Conservation (phyloP, 768 basidiomycete genomes). For the Naganishia kalamii region DNA sequence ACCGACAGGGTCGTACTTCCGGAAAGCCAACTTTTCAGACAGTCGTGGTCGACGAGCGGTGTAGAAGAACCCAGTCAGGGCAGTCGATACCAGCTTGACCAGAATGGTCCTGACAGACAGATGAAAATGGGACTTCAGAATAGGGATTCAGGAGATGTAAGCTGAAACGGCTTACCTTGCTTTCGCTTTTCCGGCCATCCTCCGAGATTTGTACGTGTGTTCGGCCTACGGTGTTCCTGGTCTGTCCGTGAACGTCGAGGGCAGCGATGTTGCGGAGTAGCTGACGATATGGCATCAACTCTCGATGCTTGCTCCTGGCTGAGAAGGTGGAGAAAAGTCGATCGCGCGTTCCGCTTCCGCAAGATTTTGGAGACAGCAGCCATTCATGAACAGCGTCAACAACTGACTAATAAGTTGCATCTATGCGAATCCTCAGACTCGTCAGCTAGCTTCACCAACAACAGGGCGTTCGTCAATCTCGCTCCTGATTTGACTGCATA, state of each 20-base stretch:
- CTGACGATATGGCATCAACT: too few species aligned
- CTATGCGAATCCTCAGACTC: neutral
- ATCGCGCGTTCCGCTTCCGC: neutral
- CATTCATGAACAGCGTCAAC: neutral
- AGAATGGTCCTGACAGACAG: slow-evolving; percentile 61
- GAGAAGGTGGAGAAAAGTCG: slow-evolving; percentile 10
- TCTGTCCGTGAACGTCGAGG: too few species aligned
- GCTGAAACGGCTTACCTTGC: slow-evolving; percentile 18
- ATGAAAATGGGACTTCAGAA: neutral
- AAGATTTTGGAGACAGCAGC: neutral
- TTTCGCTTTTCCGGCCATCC: slow-evolving; percentile 25
- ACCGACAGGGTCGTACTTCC: slow-evolving; percentile 88
- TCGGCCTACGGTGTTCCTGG: too few species aligned
- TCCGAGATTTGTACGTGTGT: neutral
- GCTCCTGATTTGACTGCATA: too few species aligned
- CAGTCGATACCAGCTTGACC: slow-evolving; percentile 81
- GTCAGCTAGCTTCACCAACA: too few species aligned
- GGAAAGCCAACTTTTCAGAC: slow-evolving; percentile 74
- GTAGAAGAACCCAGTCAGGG: slow-evolving; percentile 87
- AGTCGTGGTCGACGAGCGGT: slow-evolving; percentile 68
- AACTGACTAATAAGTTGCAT: neutral
- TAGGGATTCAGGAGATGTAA: neutral
- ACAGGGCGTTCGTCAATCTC: too few species aligned
- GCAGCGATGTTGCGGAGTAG: too few species aligned
- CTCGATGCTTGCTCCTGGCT: too few species aligned